phyloP scores from a whole-genome alignment of 2,329 filamentous ascomycete genomes.

The Pseudocercospora vitis region DNA sequence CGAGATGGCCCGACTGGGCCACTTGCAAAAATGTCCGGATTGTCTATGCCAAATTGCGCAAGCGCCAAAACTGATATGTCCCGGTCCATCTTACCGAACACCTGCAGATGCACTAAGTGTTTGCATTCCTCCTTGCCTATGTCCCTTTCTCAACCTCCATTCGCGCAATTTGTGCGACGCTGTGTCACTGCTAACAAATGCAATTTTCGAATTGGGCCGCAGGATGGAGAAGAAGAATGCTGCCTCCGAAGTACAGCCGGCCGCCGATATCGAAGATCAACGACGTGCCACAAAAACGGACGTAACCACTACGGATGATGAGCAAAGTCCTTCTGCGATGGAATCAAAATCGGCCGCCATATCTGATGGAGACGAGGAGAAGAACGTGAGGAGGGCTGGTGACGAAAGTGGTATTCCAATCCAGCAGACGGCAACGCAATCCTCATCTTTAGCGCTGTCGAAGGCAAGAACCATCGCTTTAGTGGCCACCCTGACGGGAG shows the following conservation, averaged over 20 bases:
- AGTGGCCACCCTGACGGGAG: constrained; percentile 34
- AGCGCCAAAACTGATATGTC: not conserved
- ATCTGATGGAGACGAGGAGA: not conserved
- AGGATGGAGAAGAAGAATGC: constrained; percentile 3
- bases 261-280: constrained; percentile 6
- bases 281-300: not conserved
- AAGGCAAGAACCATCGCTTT: constrained; percentile 34
- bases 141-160: not conserved
- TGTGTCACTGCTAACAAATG: not conserved
- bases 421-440: constrained; percentile 18
- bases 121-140: constrained; percentile 7
- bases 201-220: not conserved
- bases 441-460: constrained; percentile 27
- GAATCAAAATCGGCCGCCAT: not conserved
- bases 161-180: not conserved
- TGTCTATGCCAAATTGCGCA: not conserved
- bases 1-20: not conserved
- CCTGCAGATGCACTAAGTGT: not conserved
- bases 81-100: not conserved
- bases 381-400: not conserved
- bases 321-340: not conserved
- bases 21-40: not conserved
- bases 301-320: not conserved
- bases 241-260: constrained; percentile 2
- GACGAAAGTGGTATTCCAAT: not conserved